Evolutionary conservation across 1,284 basidiomycete species (phyloP).

Genomic region (Pterula multifida): DNA sequence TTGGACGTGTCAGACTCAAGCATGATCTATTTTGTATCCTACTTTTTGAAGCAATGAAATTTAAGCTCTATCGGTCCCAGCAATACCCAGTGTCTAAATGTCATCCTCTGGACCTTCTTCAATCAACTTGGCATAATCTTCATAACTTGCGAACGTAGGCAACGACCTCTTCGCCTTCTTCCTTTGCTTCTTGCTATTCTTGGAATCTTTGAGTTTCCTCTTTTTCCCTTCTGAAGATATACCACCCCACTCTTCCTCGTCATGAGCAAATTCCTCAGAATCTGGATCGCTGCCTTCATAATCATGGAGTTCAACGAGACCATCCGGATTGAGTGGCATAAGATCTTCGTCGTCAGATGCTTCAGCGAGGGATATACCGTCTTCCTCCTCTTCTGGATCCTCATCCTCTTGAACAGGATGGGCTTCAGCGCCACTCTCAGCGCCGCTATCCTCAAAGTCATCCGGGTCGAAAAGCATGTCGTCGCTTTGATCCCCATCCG

Average conservation of each 20-base stretch:
- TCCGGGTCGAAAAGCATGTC: slow-evolving; percentile 19
- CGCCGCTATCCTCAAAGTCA: slow-evolving; percentile 25
- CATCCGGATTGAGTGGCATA: slow-evolving; percentile 41
- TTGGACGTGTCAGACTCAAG: no score
- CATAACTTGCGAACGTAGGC: slow-evolving; percentile 89
- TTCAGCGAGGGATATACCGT: slow-evolving; percentile 45
- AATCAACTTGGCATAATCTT: slow-evolving; percentile 91
- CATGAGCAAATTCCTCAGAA: slow-evolving; percentile 26
- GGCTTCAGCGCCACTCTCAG: slow-evolving; percentile 19
- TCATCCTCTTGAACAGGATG: slow-evolving; percentile 18
- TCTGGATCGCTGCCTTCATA: slow-evolving; percentile 30
- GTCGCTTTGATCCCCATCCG: slow-evolving; percentile 22
- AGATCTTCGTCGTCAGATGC: slow-evolving; percentile 60
- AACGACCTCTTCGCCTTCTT: slow-evolving; percentile 65
- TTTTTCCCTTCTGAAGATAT: slow-evolving; percentile 27
- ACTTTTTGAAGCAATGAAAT: no score
- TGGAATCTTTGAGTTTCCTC: slow-evolving; percentile 37
- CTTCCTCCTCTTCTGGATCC: slow-evolving; percentile 20
- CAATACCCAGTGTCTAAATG: slow-evolving; percentile 27
- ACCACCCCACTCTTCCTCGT: slow-evolving; percentile 45
- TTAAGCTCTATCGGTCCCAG: no score
- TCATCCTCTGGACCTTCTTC: slow-evolving; percentile 74
- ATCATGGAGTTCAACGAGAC: slow-evolving; percentile 44
- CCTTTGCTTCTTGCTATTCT: slow-evolving; percentile 30
- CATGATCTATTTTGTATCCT: no score